A percentile compares a stretch with the other conserved stretches of the same genome.
phyloP scores from a whole-genome alignment of 495 filamentous ascomycete genomes.

The Alectoria sarmentosa region DNA sequence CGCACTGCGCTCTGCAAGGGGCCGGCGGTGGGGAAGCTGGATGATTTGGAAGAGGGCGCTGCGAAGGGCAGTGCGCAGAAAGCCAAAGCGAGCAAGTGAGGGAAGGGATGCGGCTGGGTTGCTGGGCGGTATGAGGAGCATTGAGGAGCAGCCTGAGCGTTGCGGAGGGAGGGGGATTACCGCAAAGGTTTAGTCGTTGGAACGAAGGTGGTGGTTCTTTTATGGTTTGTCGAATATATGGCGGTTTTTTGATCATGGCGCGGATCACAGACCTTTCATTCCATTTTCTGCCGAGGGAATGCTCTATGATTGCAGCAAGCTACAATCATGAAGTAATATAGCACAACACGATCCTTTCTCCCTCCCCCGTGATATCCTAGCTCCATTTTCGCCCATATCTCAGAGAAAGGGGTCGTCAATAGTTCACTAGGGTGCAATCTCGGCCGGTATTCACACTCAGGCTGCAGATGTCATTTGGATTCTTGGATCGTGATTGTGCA shows the following conservation, averaged over 20 bases:
- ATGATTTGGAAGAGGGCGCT: background rate
- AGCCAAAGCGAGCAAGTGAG: background rate
- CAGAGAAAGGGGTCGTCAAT: too few relatives aligned
- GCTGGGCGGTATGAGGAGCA: background rate
- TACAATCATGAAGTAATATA: background rate
- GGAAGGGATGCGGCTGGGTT: background rate
- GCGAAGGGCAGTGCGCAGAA: background rate
- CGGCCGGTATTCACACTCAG: too few relatives aligned
- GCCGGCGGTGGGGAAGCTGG: background rate
- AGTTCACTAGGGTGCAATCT: too few relatives aligned
- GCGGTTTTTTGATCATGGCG: background rate
- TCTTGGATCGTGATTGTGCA: too few relatives aligned
- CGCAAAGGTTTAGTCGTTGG: background rate
- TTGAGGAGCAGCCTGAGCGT: background rate
- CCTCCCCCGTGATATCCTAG: too few relatives aligned
- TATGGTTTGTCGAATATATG: background rate
- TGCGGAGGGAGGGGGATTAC: background rate
- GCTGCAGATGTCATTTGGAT: too few relatives aligned
- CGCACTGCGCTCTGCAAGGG: background rate
- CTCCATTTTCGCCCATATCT: too few relatives aligned
- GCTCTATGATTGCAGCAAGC: background rate
- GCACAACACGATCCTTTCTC: too few relatives aligned
- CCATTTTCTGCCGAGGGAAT: too few relatives aligned
- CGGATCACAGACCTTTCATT: background rate
- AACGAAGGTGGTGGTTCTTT: background rate